phyloP scores from a whole-genome alignment of 2,329 filamentous ascomycete species.

The Ceratocystis albifundus region DNA sequence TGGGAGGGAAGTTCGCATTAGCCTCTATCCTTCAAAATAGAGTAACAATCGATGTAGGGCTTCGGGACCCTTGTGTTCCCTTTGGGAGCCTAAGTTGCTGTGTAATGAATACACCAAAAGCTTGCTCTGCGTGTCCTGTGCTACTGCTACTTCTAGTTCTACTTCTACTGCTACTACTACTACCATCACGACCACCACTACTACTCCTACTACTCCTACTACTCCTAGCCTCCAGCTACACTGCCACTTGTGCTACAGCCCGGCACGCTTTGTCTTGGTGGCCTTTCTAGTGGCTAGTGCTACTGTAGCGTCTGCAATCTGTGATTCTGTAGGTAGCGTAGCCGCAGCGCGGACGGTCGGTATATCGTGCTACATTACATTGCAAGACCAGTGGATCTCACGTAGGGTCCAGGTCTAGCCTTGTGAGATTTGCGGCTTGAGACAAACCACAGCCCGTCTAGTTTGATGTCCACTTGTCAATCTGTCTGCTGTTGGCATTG shows the following conservation, averaged over 20 bases:
- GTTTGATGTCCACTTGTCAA: not conserved
- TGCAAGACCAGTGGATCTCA: not conserved
- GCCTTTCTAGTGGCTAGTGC: not conserved
- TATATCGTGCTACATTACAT: constrained; percentile 4
- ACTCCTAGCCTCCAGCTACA: not conserved
- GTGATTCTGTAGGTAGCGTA: constrained; percentile 3
- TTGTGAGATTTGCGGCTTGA: not conserved
- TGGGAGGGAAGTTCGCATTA: too few relatives aligned
- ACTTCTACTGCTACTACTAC: too few relatives aligned
- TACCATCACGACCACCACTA: too few relatives aligned
- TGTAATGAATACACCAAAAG: not conserved
- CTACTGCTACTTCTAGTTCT: not conserved
- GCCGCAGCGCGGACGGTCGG: not conserved
- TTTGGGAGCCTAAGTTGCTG: not conserved
- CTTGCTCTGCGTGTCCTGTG: not conserved
- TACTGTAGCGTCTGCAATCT: not conserved
- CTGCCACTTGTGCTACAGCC: not conserved
- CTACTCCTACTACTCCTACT: too few relatives aligned
- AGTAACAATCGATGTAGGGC: not conserved
- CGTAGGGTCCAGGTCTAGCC: not conserved
- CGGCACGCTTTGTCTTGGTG: not conserved
- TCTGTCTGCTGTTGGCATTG: not conserved
- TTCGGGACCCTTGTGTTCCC: not conserved
- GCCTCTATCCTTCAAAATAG: not conserved
- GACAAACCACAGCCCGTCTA: not conserved